A percentile compares a stretch with the other conserved stretches of the same genome.
Conservation (phyloP, 2,329 filamentous ascomycete genomes). For the Hirsutella rhossiliensis region DNA sequence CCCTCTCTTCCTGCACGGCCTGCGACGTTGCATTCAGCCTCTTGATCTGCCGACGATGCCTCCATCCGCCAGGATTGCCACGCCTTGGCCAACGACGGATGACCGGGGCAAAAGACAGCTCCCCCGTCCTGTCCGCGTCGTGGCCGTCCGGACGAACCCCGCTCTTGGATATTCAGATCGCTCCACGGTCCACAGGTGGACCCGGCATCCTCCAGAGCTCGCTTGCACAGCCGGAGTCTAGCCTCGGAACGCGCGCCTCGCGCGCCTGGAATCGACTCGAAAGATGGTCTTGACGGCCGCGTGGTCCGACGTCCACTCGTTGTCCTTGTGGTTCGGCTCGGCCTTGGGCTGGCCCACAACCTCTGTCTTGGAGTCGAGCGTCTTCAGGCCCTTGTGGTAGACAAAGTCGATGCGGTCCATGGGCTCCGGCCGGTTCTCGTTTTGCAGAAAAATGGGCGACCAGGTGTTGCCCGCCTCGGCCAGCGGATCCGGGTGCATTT, state of each 20-base stretch:
- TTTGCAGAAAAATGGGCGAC: slow-evolving; percentile 25
- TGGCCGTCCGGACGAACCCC: no score
- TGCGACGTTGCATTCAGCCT: no score
- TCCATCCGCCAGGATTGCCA: no score
- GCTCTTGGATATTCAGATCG: no score
- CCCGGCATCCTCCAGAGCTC: no score
- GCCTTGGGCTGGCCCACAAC: slow-evolving; percentile 22
- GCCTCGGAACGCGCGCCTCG: not conserved
- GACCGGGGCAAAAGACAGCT: no score
- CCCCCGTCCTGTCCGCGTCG: no score
- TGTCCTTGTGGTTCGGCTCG: slow-evolving; percentile 20
- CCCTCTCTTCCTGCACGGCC: no score
- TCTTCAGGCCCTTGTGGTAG: slow-evolving; percentile 24
- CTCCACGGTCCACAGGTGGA: no score
- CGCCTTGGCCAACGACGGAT: no score
- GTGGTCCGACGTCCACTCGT: slow-evolving; percentile 31
- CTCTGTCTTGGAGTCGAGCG: slow-evolving; percentile 15
- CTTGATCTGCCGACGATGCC: no score
- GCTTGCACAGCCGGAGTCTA: no score
- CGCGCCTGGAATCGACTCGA: not conserved
- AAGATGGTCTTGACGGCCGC: slow-evolving; percentile 20
- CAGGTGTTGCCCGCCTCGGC: slow-evolving; percentile 23
- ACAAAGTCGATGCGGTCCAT: slow-evolving; percentile 30
- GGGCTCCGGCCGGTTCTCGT: slow-evolving; percentile 21
- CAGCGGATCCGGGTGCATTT: slow-evolving; percentile 21